Evolutionary conservation across 257 asterid species (phyloP).

Genomic region (Nicotiana sylvestris): DNA sequence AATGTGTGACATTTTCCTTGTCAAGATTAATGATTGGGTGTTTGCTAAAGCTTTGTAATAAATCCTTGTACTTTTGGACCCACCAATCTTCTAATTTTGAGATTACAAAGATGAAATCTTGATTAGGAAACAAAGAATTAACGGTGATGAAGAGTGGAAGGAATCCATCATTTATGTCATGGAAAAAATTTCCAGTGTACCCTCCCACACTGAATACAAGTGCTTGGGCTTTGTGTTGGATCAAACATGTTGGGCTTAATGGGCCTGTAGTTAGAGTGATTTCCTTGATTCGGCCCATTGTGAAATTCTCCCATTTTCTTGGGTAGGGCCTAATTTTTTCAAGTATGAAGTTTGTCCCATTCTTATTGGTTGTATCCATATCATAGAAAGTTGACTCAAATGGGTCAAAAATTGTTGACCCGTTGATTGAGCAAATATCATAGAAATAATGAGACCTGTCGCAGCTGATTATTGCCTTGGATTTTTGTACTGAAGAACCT

Average conservation of each 20-base stretch:
- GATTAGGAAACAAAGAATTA: slow-evolving; percentile 16
- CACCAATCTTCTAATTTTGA: slow-evolving; percentile 14
- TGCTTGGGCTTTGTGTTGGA: slow-evolving; percentile 12
- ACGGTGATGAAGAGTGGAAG: slow-evolving; percentile 14
- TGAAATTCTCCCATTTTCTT: slow-evolving; percentile 14
- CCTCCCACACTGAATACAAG: slow-evolving; percentile 21
- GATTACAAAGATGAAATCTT: slow-evolving; percentile 8
- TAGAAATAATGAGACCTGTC: slow-evolving; percentile 1
- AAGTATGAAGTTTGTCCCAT: not conserved
- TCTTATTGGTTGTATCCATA: not conserved
- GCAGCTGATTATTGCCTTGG: slow-evolving; percentile 2
- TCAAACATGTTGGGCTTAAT: slow-evolving; percentile 6
- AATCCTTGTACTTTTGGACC: slow-evolving; percentile 12
- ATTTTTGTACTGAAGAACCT: not conserved
- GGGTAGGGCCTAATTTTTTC: slow-evolving; percentile 20
- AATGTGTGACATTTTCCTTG: slow-evolving; percentile 16
- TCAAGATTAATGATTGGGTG: slow-evolving; percentile 4
- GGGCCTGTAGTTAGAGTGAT: slow-evolving; percentile 13
- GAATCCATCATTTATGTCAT: slow-evolving; percentile 20
- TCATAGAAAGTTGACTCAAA: not conserved
- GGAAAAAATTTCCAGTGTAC: slow-evolving; percentile 21
- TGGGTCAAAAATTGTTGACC: slow-evolving; percentile 6
- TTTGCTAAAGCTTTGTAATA: slow-evolving; percentile 9
- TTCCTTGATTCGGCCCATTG: slow-evolving; percentile 13
- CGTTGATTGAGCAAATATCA: slow-evolving; percentile 16